Conservation (phyloP, 345 rosid species). For the Corymbia maculata region DNA sequence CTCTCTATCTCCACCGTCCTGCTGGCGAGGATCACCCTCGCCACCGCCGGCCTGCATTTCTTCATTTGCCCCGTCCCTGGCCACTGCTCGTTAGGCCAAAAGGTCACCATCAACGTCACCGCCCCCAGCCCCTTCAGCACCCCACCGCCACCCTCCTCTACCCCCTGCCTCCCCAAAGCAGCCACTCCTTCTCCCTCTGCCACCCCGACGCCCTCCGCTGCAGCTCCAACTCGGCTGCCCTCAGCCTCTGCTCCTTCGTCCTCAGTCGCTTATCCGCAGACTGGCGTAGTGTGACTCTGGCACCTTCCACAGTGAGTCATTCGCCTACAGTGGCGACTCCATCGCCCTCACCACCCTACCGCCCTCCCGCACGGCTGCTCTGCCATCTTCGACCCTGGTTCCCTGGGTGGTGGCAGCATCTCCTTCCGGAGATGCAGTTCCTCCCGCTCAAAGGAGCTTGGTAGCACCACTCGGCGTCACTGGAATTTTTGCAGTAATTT, state of each 20-base stretch:
- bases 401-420: not conserved
- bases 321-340: not conserved
- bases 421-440: not conserved
- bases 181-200: not conserved
- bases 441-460: not conserved
- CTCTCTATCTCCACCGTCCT: not conserved
- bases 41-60: conserved; percentile 29
- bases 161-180: not conserved
- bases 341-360: not conserved
- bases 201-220: not conserved
- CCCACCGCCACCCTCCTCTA: not conserved
- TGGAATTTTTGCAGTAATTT: not conserved
- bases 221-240: not conserved
- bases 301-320: not conserved
- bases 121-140: not conserved
- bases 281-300: not conserved
- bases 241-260: not conserved
- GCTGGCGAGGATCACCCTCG: conserved; percentile 28
- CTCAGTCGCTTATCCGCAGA: not conserved
- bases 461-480: not conserved
- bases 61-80: conserved; percentile 21
- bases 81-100: conserved; percentile 41
- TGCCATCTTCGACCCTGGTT: not conserved
- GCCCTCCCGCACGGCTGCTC: not conserved
- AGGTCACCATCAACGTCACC: conserved; percentile 24